Conservation (phyloP, 2,329 filamentous ascomycete genomes). For the Sodiomyces alkalinus region DNA sequence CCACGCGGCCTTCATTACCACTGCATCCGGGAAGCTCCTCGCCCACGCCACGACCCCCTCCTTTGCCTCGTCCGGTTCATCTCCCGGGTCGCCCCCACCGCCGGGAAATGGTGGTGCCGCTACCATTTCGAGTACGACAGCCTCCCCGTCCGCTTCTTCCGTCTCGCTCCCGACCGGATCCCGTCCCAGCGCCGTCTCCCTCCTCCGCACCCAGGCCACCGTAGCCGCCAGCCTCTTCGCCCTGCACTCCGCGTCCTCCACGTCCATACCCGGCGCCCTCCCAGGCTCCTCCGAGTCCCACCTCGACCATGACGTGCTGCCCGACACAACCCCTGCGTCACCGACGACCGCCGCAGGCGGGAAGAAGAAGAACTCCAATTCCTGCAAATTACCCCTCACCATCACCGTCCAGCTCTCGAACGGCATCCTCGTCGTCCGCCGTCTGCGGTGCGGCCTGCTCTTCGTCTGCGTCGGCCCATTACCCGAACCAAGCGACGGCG, state of each 20-base stretch:
- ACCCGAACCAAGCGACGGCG: slow-evolving; percentile 8
- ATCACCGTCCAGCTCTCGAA: slow-evolving; percentile 45
- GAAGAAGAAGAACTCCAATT: slow-evolving; percentile 1
- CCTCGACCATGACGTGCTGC: too few species aligned
- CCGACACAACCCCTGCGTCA: too few species aligned
- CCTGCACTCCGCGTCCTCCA: slow-evolving; percentile 33
- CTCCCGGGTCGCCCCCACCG: not conserved
- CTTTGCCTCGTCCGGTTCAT: slow-evolving; percentile 1
- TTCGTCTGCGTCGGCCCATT: slow-evolving; percentile 44
- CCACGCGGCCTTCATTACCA: slow-evolving; percentile 44
- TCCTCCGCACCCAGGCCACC: slow-evolving; percentile 47
- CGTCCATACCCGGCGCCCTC: slow-evolving; percentile 25
- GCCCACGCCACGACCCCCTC: slow-evolving; percentile 39
- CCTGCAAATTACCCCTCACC: slow-evolving; percentile 20
- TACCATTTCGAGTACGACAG: not conserved
- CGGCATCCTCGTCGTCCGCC: slow-evolving; percentile 42
- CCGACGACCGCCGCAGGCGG: slow-evolving; percentile 9
- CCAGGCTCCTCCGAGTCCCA: slow-evolving; percentile 18
- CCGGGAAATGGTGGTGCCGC: not conserved
- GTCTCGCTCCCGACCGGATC: too few species aligned
- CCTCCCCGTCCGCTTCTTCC: not conserved
- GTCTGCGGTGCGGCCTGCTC: slow-evolving; percentile 41
- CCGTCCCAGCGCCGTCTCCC: slow-evolving; percentile 26
- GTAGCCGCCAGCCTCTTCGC: slow-evolving; percentile 47
- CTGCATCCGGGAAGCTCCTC: slow-evolving; percentile 46